Base-by-base conservation (phyloP, 805 yeast genomes). In the Henningerozyma blattae region DNA sequence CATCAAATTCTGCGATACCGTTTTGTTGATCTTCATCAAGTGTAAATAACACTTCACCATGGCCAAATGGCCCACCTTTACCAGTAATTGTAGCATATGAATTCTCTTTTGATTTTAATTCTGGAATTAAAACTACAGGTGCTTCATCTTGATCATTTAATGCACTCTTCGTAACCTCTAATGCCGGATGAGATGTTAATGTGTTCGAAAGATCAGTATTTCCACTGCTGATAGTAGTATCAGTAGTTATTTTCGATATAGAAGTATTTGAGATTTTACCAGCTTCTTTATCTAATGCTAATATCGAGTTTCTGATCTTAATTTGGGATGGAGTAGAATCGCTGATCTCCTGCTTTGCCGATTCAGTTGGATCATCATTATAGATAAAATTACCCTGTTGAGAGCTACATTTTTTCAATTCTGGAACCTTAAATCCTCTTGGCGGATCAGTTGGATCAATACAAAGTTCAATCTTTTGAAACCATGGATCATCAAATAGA, bases 401-500 rank as follows among this genome's bases (percentile, higher is more conserved):
- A 28, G 20, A 28, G 17, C 20, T 28, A 28, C 27, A 24, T 6
- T 7, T 3, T 26, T 18, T 28, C 9, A 34, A 15, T 31, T 35
- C 33, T 15, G 38, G 38, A 13, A 15, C 28, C 20, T 24, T 24
- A 24, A 9, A 10, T 36, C 33, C 5, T 40, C 39, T 6, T 10
- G 14, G 14, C n/a, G n/a, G n/a, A 19, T 42, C 49, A 27, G 40
- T 41, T 8, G 38, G 38, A 16, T 45, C 48, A 18, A 49, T 35
- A 50, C 89, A 80, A 61, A 72, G 68, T 41, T 72, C 81, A 31
- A 78, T 58, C 3, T 57, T 43, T 19, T 56, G 58, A 49, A 80
- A 79, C 75, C 81, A 80, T 9, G 77, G 73, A 45, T 80, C 86
- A 3, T 61, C 45, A 40, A 76, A 70, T 22, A 81, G 56, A 18